A percentile compares a stretch with the other conserved stretches of the same genome.
Evolutionary conservation across 345 rosid genomes (phyloP).

Genomic region (Fremontodendron californicum): DNA sequence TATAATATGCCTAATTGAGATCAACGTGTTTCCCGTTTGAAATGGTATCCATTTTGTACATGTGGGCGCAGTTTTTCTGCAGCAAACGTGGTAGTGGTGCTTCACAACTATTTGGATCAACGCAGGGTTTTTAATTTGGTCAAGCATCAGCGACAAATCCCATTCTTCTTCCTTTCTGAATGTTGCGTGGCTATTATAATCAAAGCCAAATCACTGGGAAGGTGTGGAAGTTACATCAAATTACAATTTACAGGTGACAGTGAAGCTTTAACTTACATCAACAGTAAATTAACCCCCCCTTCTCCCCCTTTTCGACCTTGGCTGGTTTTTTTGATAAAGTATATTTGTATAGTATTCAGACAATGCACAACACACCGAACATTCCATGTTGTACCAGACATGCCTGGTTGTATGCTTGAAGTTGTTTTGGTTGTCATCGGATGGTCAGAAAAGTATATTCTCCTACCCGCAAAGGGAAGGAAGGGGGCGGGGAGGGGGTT

Average conservation of each 20-base stretch:
- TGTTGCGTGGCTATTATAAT: conserved; percentile 1
- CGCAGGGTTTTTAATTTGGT: background rate
- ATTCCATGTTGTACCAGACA: background rate
- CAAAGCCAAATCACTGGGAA: background rate
- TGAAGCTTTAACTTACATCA: background rate
- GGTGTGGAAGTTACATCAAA: conserved; percentile 2
- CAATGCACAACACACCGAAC: background rate
- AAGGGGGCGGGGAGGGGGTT: background rate
- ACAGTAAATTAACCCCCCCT: background rate
- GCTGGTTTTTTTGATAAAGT: background rate
- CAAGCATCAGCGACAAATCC: background rate
- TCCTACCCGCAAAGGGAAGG: background rate
- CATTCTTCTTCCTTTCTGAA: too few relatives aligned
- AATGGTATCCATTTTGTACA: too few relatives aligned
- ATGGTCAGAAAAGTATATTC: background rate
- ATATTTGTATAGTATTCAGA: background rate
- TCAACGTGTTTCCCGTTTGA: background rate
- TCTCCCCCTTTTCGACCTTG: too few relatives aligned
- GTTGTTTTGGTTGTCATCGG: background rate
- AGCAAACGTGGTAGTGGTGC: background rate
- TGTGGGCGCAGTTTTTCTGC: background rate
- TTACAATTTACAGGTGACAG: background rate
- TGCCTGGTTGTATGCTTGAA: background rate
- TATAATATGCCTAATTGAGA: background rate
- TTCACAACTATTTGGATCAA: background rate